phyloP scores from a whole-genome alignment of 805 yeast species.

The Candida schatavii region DNA sequence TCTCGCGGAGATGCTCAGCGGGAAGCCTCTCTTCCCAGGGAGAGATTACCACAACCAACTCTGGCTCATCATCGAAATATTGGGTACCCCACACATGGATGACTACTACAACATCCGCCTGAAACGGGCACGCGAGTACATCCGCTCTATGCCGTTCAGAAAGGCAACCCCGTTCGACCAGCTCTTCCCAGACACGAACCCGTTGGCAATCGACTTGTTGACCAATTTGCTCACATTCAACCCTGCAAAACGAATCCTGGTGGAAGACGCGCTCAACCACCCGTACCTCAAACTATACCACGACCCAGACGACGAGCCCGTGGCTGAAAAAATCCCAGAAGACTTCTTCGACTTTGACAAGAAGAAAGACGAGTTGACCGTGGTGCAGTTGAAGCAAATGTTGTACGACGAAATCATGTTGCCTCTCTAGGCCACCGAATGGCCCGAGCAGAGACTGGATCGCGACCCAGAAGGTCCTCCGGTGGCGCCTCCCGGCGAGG shows the following conservation, averaged over 20 bases:
- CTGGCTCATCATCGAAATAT: constrained; percentile 74
- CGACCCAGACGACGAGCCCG: constrained; percentile 92
- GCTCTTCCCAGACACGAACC: constrained; percentile 42
- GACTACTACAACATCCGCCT: constrained; percentile 74
- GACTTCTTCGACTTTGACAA: constrained; percentile 89
- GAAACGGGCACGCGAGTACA: constrained; percentile 84
- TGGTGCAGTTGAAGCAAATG: constrained; percentile 73
- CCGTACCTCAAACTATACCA: constrained; percentile 90
- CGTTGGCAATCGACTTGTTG: constrained; percentile 56
- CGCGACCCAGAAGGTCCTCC: too few species aligned
- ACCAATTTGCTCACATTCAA: constrained; percentile 65
- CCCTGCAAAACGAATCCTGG: constrained; percentile 70
- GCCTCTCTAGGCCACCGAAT: constrained; percentile 6
- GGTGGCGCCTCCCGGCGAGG: too few species aligned
- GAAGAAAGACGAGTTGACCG: constrained; percentile 71
- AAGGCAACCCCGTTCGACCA: constrained; percentile 41
- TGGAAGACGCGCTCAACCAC: constrained; percentile 72
- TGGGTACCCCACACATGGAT: constrained; percentile 85
- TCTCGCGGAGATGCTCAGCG: constrained; percentile 82
- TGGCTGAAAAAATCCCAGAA: constrained; percentile 75
- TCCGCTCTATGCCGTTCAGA: constrained; percentile 71
- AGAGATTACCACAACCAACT: constrained; percentile 90
- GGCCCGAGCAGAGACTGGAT: too few species aligned
- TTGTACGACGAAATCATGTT: constrained; percentile 79
- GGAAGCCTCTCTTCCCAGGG: constrained; percentile 90